Evolutionary conservation across 768 basidiomycete genomes (phyloP).

Genomic region (Amanita muscaria): DNA sequence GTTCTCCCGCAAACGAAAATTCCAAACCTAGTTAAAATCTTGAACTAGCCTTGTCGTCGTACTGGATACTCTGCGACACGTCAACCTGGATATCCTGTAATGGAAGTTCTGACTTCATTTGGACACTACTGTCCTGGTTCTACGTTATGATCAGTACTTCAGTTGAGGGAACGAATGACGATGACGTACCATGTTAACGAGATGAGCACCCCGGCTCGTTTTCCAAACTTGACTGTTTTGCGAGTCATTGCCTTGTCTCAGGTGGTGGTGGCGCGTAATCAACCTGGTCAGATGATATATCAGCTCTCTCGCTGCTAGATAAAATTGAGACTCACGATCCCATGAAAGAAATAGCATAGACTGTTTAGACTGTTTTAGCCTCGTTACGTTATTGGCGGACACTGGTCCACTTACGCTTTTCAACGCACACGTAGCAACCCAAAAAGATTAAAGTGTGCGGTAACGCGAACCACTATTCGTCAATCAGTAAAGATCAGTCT

Average conservation of each 20-base stretch:
- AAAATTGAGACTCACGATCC: constrained; percentile 21
- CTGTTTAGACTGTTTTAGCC: constrained; percentile 19
- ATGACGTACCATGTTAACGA: too few relatives aligned
- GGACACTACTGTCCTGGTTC: not conserved
- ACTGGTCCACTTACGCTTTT: constrained; percentile 29
- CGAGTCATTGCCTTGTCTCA: constrained; percentile 10
- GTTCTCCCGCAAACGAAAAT: too few relatives aligned
- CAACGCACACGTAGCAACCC: constrained; percentile 39
- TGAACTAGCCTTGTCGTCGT: constrained; percentile 10
- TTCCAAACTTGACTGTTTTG: not conserved
- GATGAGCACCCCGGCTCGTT: too few relatives aligned
- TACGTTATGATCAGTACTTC: not conserved
- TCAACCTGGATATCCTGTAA: constrained; percentile 14
- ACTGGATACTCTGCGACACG: constrained; percentile 16
- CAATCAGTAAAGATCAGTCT: not conserved
- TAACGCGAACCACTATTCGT: constrained; percentile 37
- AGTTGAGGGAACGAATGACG: too few relatives aligned
- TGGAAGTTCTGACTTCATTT: constrained; percentile 5
- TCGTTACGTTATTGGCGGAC: not conserved
- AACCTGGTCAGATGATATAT: constrained; percentile 6
- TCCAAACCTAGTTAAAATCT: too few relatives aligned
- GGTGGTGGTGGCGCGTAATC: constrained; percentile 15
- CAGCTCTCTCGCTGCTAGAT: not conserved
- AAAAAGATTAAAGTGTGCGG: constrained; percentile 35
- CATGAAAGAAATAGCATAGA: constrained; percentile 39